Evolutionary conservation across 129 eudicot genomes (phyloP), one percentile per base, ranked within the genome.

Genomic region (Flaveria robusta): DNA sequence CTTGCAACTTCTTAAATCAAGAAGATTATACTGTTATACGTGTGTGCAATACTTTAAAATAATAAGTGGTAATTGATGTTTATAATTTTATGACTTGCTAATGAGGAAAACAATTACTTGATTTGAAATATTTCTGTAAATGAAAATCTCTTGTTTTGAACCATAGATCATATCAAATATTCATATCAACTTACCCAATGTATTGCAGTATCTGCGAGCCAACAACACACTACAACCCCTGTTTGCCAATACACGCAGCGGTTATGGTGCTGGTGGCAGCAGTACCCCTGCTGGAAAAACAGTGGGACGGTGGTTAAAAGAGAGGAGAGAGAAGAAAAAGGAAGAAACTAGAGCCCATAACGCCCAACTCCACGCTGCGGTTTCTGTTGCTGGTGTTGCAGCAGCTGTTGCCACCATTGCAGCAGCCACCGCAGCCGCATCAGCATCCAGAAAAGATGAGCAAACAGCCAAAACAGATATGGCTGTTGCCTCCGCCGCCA

Each of bases 401-500:
- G 97, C 98, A 45, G 93, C 98, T 0, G 92, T 91, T 68, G 98
- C 98, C 10, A 91, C 96, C 29, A 88, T 92, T 37, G 97, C 98
- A 8, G 97, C 98, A 0, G 97, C 98, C 73, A 91, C 98, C 0
- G 96, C 98, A 5, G 86, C 97, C 1, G 85, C 98, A 0, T 87
- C 97, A 43, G 82, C 96, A 0, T 82, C 93, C 3, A 75, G 86
- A 16, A 91, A 91, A 70, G 97, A 94, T 7, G 98, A 89, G 45
- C 96, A 87, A 62, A 86, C 87, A 85, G 98, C 97, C 8, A 88
- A 87, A 77, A 94, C 98, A 1, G 96, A 94, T 73, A 88, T 87
- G 93, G 98, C 98, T 7, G 97, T 94, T 58, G 98, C 98, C 18
- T 91, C 98, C 3, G 98, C 98, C 15, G 98, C 98, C 60, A 94